phyloP scores from a whole-genome alignment of 257 asterid genomes.

The Catharanthus roseus region DNA sequence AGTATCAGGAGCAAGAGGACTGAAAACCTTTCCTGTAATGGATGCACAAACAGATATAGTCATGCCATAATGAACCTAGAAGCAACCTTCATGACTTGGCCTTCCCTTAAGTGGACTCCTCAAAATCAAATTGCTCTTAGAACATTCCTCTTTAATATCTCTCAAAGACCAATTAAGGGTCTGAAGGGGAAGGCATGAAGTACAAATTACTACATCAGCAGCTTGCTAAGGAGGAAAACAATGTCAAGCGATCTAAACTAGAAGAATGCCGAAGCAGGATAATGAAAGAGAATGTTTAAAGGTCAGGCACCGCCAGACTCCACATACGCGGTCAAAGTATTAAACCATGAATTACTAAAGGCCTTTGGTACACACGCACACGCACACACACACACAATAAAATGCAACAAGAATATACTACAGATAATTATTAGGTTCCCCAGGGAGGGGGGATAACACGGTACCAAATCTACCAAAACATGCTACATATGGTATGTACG shows the following conservation, averaged over 20 bases:
- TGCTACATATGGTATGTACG: not conserved
- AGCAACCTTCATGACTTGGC: constrained; percentile 40
- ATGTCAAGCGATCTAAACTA: constrained; percentile 12
- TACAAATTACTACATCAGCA: constrained; percentile 18
- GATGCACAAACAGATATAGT: constrained; percentile 58
- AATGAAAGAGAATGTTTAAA: not conserved
- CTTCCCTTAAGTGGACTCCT: constrained; percentile 46
- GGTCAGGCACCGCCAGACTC: not conserved
- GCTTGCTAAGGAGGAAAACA: constrained; percentile 10
- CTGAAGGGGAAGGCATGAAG: constrained; percentile 27
- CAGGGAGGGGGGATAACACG: not conserved
- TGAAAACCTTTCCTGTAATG: constrained; percentile 72
- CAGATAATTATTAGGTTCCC: not conserved
- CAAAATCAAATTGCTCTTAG: constrained; percentile 35
- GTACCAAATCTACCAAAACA: not conserved
- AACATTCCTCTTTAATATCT: constrained; percentile 29
- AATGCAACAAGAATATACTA: not conserved
- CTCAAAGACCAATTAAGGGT: constrained; percentile 25
- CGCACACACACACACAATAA: no score
- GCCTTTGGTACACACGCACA: not conserved
- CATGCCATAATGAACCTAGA: constrained; percentile 42
- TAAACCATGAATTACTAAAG: not conserved
- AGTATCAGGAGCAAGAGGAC: constrained; percentile 62
- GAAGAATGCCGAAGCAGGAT: not conserved
- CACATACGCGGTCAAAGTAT: not conserved